phyloP scores from a whole-genome alignment of 208 protist genomes.

The Leishmania aethiopica region DNA sequence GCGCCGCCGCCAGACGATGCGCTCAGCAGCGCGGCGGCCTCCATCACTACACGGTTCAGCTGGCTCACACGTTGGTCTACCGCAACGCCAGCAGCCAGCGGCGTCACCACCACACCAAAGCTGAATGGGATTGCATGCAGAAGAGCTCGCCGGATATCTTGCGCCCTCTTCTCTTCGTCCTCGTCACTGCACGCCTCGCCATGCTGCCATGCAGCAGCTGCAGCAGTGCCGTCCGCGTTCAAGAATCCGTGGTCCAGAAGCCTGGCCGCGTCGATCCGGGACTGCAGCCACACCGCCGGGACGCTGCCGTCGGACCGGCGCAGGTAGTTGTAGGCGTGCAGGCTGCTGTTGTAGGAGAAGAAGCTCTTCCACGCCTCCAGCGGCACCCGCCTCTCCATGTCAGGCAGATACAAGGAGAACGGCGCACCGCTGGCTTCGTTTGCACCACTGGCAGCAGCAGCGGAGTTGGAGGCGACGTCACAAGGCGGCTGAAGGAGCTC shows the following conservation, averaged over 20 bases:
- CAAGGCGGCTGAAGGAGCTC: constrained; percentile 27
- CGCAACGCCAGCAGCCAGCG: constrained; percentile 53
- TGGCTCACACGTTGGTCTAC: constrained; percentile 42
- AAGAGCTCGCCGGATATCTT: constrained; percentile 9
- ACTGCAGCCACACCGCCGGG: constrained; percentile 54
- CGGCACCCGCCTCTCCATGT: constrained; percentile 11
- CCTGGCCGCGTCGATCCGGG: constrained; percentile 21
- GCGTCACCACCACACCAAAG: constrained; percentile 64
- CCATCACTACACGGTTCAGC: constrained; percentile 47
- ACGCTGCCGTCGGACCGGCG: constrained; percentile 62
- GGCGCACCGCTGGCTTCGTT: constrained; percentile 4
- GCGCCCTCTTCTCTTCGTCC: background rate
- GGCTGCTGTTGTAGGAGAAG: constrained; percentile 68
- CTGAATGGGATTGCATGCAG: constrained; percentile 29
- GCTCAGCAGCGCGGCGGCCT: constrained; percentile 28
- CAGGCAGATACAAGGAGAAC: constrained; percentile 22
- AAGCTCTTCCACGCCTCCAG: constrained; percentile 31
- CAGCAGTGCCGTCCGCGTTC: constrained; percentile 9
- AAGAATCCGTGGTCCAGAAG: constrained; percentile 20
- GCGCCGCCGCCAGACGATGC: constrained; percentile 4
- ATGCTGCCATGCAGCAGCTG: background rate
- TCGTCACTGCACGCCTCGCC: background rate
- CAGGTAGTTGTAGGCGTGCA: constrained; percentile 78
- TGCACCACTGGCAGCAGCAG: background rate
- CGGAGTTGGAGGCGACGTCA: background rate